These are phyloP conservation scores for Zalaria obscura DNA, from an alignment of 2,329 filamentous ascomycete genomes.

Conservation along the genomic window DNA sequence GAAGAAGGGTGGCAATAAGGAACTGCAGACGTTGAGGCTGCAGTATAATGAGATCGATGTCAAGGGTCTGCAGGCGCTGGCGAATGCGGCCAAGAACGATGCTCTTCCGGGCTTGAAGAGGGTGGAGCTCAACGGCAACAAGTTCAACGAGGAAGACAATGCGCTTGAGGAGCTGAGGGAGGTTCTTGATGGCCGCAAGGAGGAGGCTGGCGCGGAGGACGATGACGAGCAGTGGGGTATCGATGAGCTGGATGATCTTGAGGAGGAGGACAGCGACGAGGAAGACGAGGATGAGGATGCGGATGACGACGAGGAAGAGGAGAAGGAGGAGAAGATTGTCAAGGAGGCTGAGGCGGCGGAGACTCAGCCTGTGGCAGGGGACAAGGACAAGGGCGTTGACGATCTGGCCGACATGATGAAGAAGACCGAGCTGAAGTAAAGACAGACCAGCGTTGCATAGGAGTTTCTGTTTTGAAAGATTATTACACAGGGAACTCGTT, in stretches of 20 bases:
- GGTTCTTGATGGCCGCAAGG: slow-evolving; percentile 40
- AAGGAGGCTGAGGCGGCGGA: slow-evolving; percentile 59
- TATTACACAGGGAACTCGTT: no score
- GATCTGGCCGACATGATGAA: slow-evolving; percentile 60
- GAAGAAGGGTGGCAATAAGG: slow-evolving; percentile 58
- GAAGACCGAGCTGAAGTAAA: slow-evolving; percentile 43
- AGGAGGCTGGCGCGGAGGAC: slow-evolving; percentile 39
- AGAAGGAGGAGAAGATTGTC: slow-evolving; percentile 53
- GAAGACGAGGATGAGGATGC: slow-evolving; percentile 57
- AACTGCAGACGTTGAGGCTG: slow-evolving; percentile 66
- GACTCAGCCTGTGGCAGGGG: slow-evolving; percentile 56
- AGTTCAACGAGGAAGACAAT: slow-evolving; percentile 74
- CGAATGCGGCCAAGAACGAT: slow-evolving; percentile 46
- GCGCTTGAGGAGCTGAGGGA: slow-evolving; percentile 54
- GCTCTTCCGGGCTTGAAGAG: slow-evolving; percentile 64
- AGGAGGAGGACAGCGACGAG: slow-evolving; percentile 57
- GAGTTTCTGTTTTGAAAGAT: no score
- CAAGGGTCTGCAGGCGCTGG: slow-evolving; percentile 56
- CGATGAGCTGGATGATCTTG: slow-evolving; percentile 75
- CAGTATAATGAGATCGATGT: slow-evolving; percentile 92
- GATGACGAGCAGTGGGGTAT: slow-evolving; percentile 74
- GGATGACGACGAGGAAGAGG: slow-evolving; percentile 29
- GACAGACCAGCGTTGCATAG: no score
- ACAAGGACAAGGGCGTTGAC: slow-evolving; percentile 67
- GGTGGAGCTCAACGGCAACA: slow-evolving; percentile 92